These are phyloP conservation scores for Filosporella fistucella DNA, from an alignment of 495 filamentous ascomycete species.

Conservation along the genomic window DNA sequence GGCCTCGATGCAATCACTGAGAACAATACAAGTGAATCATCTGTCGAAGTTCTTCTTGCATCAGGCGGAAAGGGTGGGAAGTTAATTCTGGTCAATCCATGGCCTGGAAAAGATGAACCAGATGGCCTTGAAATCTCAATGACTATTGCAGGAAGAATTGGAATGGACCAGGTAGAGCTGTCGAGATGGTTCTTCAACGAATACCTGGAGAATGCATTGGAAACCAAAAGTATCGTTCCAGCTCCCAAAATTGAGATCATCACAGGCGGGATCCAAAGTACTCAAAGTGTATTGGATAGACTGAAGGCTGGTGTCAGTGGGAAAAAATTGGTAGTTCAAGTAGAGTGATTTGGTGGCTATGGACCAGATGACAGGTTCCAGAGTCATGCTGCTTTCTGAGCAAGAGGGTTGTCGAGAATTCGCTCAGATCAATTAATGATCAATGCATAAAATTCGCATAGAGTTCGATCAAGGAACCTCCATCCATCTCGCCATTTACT, in stretches of 20 bases:
- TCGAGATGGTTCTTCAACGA: slow-evolving; percentile 36
- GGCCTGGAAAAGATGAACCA: slow-evolving; percentile 27
- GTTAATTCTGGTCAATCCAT: slow-evolving; percentile 32
- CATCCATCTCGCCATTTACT: too few species aligned
- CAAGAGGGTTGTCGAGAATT: too few species aligned
- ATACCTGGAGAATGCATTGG: slow-evolving; percentile 38
- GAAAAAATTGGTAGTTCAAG: too few species aligned
- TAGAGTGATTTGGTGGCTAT: too few species aligned
- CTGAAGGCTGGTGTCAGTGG: too few species aligned
- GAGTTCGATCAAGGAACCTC: too few species aligned
- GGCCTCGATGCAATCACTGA: slow-evolving; percentile 39
- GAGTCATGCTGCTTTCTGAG: too few species aligned
- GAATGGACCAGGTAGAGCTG: slow-evolving; percentile 31
- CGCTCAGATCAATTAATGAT: too few species aligned
- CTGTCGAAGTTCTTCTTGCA: slow-evolving; percentile 20
- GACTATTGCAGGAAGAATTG: slow-evolving; percentile 29
- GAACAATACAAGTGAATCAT: slow-evolving; percentile 7
- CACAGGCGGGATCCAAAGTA: slow-evolving; percentile 36
- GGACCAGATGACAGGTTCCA: too few species aligned
- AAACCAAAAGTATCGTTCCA: slow-evolving; percentile 35
- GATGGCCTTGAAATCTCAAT: slow-evolving; percentile 38
- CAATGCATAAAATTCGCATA: too few species aligned
- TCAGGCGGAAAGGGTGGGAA: slow-evolving; percentile 28
- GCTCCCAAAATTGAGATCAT: slow-evolving; percentile 40
- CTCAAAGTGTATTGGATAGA: slow-evolving; percentile 43